Evolutionary conservation across 345 rosid genomes (phyloP), one percentile per base, ranked within the genome.

Genomic region (Pistacia atlantica): DNA sequence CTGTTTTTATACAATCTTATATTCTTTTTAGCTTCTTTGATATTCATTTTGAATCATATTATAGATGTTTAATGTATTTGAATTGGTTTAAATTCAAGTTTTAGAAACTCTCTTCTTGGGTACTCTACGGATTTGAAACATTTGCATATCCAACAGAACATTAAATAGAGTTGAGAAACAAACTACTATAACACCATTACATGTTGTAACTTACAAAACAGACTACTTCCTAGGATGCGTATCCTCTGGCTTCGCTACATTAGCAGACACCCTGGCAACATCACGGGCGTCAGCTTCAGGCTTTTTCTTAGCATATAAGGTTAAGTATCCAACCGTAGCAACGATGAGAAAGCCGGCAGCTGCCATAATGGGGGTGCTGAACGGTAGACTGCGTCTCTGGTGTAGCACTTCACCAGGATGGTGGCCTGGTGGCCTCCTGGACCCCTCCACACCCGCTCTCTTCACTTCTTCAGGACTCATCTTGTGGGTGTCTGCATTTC

Each of bases 341-440:
- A 85, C 67, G 28, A 93, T 83, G 18, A 87, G 80, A 61, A 93
- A 71, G 64, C 98, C 98, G 0, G 72, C 78, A 3, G 84, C 54
- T 10, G 86, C 79, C 85, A 95, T 87, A 25, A 88, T 84, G 56
- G 90, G 75, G 72, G 72, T 74, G 83, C 87, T 84, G 76, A 81
- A 83, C 0, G 97, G 96, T 65, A 93, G 81, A 28, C 75, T 79
- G 67, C 90, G 85, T 72, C 89, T 81, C 84, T 91, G 98, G 78
- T 92, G 97, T 67, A 94, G 82, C 20, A 88, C 73, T 60, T 73
- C 90, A 0, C 97, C 88, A 0, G 89, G 93, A 78, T 83, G 69
- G 67, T 57, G 81, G 7, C 97, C 95, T 0, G 97, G 90, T 2
- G 92, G 93, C 79, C 93, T 75, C 84, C 67, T 87, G 2, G 92